Evolutionary conservation across 1,139 yeast species (phyloP).

Genomic region (Blastobotrys serpentis): DNA sequence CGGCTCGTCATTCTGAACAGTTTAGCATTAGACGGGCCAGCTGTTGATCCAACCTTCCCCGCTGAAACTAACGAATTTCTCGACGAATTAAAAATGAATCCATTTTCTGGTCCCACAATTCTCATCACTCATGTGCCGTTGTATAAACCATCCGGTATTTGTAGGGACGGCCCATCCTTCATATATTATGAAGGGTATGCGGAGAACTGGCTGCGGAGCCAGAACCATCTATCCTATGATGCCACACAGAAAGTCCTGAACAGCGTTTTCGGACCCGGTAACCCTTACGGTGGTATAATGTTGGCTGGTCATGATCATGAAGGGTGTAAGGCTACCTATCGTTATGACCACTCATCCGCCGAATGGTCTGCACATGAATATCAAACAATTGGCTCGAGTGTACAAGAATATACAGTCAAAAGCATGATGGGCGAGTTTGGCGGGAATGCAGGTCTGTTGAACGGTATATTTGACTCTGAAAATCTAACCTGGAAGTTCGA

Average conservation of each 20-base stretch:
- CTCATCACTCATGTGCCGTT: slow-evolving; percentile 88
- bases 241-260: slow-evolving; percentile 66
- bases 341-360: slow-evolving; percentile 16
- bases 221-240: slow-evolving; percentile 73
- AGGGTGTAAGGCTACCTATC: slow-evolving; percentile 73
- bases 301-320: slow-evolving; percentile 96
- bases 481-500: slow-evolving; percentile 59
- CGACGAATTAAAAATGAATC: slow-evolving; percentile 48
- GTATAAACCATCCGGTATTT: slow-evolving; percentile 73
- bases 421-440: slow-evolving; percentile 96
- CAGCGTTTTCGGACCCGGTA: slow-evolving; percentile 54
- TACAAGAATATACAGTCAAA: slow-evolving; percentile 80
- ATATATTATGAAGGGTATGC: slow-evolving; percentile 61
- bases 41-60: slow-evolving; percentile 7
- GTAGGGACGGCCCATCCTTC: slow-evolving; percentile 81
- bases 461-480: slow-evolving; percentile 57
- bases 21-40: slow-evolving; percentile 82
- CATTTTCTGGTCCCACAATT: slow-evolving; percentile 75
- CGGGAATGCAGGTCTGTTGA: slow-evolving; percentile 82
- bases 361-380: slow-evolving; percentile 23
- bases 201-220: slow-evolving; percentile 59
- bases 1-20: slow-evolving; percentile 84
- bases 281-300: slow-evolving; percentile 61
- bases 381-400: slow-evolving; percentile 47
- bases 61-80: slow-evolving; percentile 69